Percentiles rank a stretch among this genome's conserved stretches.
These are phyloP conservation scores for Globisporangium cederbergense DNA, from an alignment of 352 stramenopile genomes.

Conservation along the genomic window DNA sequence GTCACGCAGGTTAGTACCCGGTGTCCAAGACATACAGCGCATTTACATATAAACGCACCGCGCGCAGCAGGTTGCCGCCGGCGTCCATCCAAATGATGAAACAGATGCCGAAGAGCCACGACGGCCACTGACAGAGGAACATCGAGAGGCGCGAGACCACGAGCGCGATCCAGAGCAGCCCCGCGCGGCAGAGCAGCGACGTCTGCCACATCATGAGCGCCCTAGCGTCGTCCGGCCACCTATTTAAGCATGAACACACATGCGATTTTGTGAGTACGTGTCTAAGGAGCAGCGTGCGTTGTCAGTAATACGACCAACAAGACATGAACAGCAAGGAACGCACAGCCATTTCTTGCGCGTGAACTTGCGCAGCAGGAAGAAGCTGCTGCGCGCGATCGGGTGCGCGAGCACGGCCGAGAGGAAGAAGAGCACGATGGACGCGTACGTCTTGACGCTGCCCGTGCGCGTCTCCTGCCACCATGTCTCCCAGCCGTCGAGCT, in stretches of 20 bases:
- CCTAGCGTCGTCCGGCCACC: conserved; percentile 62
- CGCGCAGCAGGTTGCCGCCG: conserved; percentile 50
- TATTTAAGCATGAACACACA: conserved; percentile 10
- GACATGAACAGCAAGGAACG: conserved; percentile 1
- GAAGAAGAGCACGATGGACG: conserved; percentile 75
- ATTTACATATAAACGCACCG: conserved; percentile 22
- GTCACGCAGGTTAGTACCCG: neutral
- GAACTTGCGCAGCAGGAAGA: conserved; percentile 56
- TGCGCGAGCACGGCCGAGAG: conserved; percentile 68
- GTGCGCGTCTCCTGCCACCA: conserved; percentile 59
- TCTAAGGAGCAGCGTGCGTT: neutral
- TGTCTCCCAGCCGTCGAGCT: conserved; percentile 41
- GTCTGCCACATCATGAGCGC: conserved; percentile 77
- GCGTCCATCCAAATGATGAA: conserved; percentile 80
- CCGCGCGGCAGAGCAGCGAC: conserved; percentile 53
- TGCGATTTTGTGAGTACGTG: neutral
- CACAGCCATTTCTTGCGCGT: conserved; percentile 58
- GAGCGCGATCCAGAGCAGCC: conserved; percentile 69
- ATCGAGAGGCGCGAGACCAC: conserved; percentile 53
- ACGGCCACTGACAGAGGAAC: conserved; percentile 61
- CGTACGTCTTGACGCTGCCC: conserved; percentile 52
- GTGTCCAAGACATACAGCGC: neutral
- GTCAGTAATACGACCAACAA: too few relatives aligned
- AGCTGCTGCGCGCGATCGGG: conserved; percentile 63
- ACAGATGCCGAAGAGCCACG: conserved; percentile 64